Conservation (phyloP, 2,329 filamentous ascomycete genomes). For the Aspergillus tubingensis region DNA sequence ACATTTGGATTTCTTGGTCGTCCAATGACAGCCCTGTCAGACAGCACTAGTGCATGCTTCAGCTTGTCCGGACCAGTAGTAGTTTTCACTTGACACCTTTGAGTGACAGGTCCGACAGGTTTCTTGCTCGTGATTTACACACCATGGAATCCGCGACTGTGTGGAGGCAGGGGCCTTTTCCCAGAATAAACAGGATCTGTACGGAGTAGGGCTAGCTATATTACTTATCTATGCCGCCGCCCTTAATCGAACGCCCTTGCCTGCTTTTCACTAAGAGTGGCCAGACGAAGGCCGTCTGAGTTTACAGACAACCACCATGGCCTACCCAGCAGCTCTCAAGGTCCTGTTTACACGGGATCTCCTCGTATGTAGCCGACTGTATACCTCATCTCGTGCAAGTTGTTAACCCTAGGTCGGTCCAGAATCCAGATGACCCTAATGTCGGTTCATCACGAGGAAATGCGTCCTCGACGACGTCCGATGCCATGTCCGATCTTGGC, state of each 20-base stretch:
- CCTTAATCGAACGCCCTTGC: neutral
- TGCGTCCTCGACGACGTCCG: slow-evolving; percentile 37
- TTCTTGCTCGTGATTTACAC: neutral
- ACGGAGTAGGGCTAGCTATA: neutral
- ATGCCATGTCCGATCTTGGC: slow-evolving; percentile 33
- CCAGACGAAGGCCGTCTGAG: neutral
- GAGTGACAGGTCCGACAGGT: slow-evolving; percentile 33
- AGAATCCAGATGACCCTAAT: slow-evolving; percentile 46
- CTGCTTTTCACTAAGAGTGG: neutral
- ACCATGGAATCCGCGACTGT: neutral
- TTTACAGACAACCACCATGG: slow-evolving; percentile 8
- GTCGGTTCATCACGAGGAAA: slow-evolving; percentile 44
- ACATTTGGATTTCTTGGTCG: slow-evolving; percentile 4
- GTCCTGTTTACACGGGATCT: slow-evolving; percentile 5
- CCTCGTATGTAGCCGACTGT: slow-evolving; percentile 13
- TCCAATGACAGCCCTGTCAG: slow-evolving; percentile 14
- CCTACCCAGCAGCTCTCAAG: neutral
- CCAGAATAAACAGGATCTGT: neutral
- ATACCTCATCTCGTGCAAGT: neutral
- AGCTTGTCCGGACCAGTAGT: slow-evolving; percentile 1
- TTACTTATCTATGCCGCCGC: neutral
- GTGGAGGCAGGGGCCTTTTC: slow-evolving; percentile 11
- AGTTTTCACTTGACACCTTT: slow-evolving; percentile 5
- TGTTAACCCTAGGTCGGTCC: neutral
- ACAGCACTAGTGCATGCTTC: slow-evolving; percentile 19